Evolutionary conservation across 495 filamentous ascomycete species (phyloP), one percentile per base, ranked within the genome.

Genomic region (Penicillium ochrochloron): DNA sequence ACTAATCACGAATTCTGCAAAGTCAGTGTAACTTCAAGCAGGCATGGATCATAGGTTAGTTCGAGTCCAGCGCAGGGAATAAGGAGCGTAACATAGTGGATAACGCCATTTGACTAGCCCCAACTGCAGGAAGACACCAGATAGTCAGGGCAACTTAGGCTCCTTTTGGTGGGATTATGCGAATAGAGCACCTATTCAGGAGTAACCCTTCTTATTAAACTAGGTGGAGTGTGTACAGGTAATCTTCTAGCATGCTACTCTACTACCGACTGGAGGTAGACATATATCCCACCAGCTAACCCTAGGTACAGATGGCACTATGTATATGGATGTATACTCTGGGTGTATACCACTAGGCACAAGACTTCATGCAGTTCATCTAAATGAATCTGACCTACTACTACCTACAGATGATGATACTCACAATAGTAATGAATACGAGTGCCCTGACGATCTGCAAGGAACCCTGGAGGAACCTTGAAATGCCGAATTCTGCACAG

Each of bases 141-240:
- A 25, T 23, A 48, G 2, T 27, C 25, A 4, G 25, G 25, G 25
- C 25, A 8, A 23, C 21, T 51, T 53, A 29, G 7, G 34, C 46
- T 60, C 29, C 8, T 60, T 37, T 33, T 12, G 58, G 58, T 39
- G 46, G 33, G 19, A 60, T 60, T 53, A 11, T 53, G 59, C 48
- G 59, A 60, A 35, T 27, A 27, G 25, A 27, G 25, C 4, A 27
- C 4, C 25, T 27, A 2, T 27, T 27, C 4, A 27, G 25, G 25
- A 27, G 25, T 27, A 27, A 27, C 4, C 25, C 25, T 27, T n/a
- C n/a, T n/a, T n/a, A n/a, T n/a, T n/a, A n/a, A n/a, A n/a, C n/a
- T n/a, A n/a, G n/a, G n/a, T n/a, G n/a, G n/a, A n/a, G n/a, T n/a
- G n/a, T n/a, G n/a, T n/a, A n/a, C n/a, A n/a, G 25, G 25, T 27